A percentile compares a stretch with the other conserved stretches of the same genome.
phyloP scores from a whole-genome alignment of 2,329 filamentous ascomycete genomes.

The Cladophialophora psammophila region DNA sequence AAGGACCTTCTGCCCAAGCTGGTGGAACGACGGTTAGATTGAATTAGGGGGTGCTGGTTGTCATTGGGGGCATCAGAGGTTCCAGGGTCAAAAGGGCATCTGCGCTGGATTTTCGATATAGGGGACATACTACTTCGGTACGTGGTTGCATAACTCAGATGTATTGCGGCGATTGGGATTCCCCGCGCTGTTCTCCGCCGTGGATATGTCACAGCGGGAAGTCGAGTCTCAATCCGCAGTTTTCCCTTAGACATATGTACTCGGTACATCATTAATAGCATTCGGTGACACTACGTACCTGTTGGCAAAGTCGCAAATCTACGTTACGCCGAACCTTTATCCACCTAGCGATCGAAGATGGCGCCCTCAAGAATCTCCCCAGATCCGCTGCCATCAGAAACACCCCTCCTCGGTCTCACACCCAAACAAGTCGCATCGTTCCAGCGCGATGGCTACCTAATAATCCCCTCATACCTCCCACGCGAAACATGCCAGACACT shows the following conservation, averaged over 20 bases:
- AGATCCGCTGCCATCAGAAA: conserved; percentile 25
- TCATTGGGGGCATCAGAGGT: background rate
- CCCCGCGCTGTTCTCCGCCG: conserved; percentile 5
- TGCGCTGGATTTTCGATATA: no score
- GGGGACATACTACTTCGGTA: no score
- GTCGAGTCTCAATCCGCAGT: background rate
- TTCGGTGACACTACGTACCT: background rate
- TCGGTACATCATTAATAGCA: background rate
- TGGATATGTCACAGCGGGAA: background rate
- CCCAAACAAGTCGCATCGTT: conserved; percentile 49
- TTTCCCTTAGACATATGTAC: background rate
- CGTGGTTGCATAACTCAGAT: no score
- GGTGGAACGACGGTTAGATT: conserved; percentile 18
- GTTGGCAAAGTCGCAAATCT: background rate
- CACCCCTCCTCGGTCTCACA: conserved; percentile 33
- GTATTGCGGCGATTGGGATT: background rate
- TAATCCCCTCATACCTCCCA: conserved; percentile 77
- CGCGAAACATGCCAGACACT: conserved; percentile 58
- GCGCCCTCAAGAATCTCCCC: conserved; percentile 35
- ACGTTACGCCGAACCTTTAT: background rate
- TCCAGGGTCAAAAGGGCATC: no score
- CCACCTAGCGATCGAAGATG: conserved; percentile 13
- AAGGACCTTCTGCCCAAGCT: conserved; percentile 28
- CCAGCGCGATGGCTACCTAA: conserved; percentile 84
- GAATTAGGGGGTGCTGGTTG: conserved; percentile 3